Evolutionary conservation across 331 rosid genomes (phyloP), one percentile per base, ranked within the genome.

Genomic region (Erythrophleum ivorense): DNA sequence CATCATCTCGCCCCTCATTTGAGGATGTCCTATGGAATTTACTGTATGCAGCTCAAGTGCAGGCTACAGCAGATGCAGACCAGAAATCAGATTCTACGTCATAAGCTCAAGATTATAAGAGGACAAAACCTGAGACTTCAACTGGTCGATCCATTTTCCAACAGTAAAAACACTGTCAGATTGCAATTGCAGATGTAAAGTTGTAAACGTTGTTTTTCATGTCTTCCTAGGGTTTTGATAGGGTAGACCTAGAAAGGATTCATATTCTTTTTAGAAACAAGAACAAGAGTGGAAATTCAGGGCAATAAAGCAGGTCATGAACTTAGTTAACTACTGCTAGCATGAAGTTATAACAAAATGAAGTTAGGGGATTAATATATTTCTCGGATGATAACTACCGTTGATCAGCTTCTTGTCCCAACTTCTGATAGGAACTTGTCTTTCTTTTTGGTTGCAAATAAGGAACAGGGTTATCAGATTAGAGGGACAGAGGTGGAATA

Each of bases 1-100:
- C 68, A 21, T 83, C 89, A 2, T 62, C 85, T 38, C 95, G 91
- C 3, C 98, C 98, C 73, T 94, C 95, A 4, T 94, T 94, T 41
- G 98, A 92, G 82, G 98, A 88, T 77, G 94, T 90, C 67, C 89
- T 94, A 33, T 94, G 98, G 95, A 90, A 92, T 86, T 81, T 92
- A 36, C 95, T 87, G 46, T 92, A 92, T 81, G 97, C 94, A 62
- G 92, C 95, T 89, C 98, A 94, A 90, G 94, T 94, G 34, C 97
- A 92, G 60, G 90, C 91, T 87, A 85, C 92, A 13, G 84, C 92
- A 76, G 97, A 94, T 63, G 79, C 92, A 19, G 97, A 94, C 71
- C 94, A 90, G 71, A 89, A 81, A 87, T 88, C 95, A 3, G 97
- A 94, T 85, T 87, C 91, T 18, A 64, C 80, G 38, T 78, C 57